Conservation (phyloP, 1,139 yeast genomes). For the Blastobotrys apis region DNA sequence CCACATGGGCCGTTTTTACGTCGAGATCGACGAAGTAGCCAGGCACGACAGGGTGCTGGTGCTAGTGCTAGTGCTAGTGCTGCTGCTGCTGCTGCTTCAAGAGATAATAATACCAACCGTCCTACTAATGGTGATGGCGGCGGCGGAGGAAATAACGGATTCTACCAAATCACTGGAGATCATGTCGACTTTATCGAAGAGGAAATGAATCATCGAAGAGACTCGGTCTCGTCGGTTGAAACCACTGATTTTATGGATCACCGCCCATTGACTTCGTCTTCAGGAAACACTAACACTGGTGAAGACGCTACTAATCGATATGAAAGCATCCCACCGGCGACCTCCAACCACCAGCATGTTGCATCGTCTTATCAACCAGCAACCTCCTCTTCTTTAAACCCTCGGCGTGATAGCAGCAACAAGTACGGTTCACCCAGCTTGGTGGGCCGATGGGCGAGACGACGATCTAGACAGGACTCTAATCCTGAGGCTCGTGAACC, state of each 20-base stretch:
- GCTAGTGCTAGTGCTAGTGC: neutral
- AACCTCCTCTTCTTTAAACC: neutral
- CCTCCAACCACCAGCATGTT: slow-evolving; percentile 5
- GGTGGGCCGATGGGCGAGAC: slow-evolving; percentile 24
- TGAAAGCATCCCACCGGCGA: too few species aligned
- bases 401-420: neutral
- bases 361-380: slow-evolving; percentile 1
- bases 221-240: slow-evolving; percentile 11
- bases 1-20: slow-evolving; percentile 20
- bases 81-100: neutral
- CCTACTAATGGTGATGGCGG: neutral
- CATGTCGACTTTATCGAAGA: slow-evolving; percentile 1
- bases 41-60: neutral
- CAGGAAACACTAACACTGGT: neutral
- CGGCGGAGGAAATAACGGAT: too few species aligned
- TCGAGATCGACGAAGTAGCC: too few species aligned
- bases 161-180: slow-evolving; percentile 16
- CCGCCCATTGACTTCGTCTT: slow-evolving; percentile 8
- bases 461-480: slow-evolving; percentile 11
- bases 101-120: neutral
- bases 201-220: slow-evolving; percentile 2
- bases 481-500: slow-evolving; percentile 17
- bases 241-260: slow-evolving; percentile 14
- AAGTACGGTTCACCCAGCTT: slow-evolving; percentile 15
- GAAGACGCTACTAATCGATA: neutral